Percentiles rank a stretch among this genome's conserved stretches.
Conservation (phyloP, 2,329 filamentous ascomycete species). For the Colletotrichum cereale region DNA sequence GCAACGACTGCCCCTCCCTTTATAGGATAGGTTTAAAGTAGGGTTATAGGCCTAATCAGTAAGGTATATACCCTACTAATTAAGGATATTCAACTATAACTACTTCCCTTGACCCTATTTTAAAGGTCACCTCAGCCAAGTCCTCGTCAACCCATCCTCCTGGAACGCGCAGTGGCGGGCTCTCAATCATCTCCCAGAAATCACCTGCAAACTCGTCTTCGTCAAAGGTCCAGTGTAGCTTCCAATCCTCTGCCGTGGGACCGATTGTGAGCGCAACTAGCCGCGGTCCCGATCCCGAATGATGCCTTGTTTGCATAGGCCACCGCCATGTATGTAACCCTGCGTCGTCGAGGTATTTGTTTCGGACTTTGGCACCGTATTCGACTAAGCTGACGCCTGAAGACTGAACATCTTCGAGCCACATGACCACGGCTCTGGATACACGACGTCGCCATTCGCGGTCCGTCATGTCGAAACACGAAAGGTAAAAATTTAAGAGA, state of each 20-base stretch:
- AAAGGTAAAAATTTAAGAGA: neutral
- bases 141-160: constrained; percentile 10
- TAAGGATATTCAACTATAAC: too few species aligned
- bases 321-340: neutral
- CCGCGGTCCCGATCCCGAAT: neutral
- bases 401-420: neutral
- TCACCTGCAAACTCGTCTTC: neutral
- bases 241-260: neutral
- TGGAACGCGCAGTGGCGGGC: neutral
- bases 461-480: neutral
- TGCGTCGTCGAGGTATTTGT: neutral
- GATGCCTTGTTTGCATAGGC: rapidly evolving
- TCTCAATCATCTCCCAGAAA: constrained; percentile 3
- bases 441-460: neutral
- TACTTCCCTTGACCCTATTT: too few species aligned
- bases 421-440: neutral
- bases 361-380: neutral
- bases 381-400: neutral
- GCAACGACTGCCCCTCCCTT: too few species aligned
- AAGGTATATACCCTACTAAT: too few species aligned
- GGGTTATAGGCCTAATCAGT: too few species aligned
- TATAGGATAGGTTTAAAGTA: too few species aligned
- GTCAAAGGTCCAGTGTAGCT: neutral
- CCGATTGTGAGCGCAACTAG: neutral
- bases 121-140: too few species aligned